Base-by-base conservation (phyloP, 2,329 filamentous ascomycete genomes). In the Arthrobotrys megalospora region DNA sequence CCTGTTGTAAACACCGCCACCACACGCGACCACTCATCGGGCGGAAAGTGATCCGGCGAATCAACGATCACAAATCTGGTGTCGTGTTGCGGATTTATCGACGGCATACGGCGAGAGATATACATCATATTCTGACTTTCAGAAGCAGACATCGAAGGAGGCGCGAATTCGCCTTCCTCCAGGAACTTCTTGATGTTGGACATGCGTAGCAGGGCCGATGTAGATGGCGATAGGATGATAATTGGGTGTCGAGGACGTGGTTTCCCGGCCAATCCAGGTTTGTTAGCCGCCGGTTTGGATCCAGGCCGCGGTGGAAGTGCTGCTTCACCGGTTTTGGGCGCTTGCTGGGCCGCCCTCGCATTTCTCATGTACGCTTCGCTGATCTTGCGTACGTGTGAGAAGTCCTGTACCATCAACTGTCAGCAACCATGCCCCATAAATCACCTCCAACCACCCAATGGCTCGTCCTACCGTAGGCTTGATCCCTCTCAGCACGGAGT, bases 1-100 rank as follows among this genome's bases (percentile, higher is more conserved):
- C 96, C 96, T 0, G 96, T 99, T 0, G 96, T 99, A 86, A 99
- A 98, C 72, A 99, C 94, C 11, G 93, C 96, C 1, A 97, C 96
- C 6, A 99, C 92, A 64, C 94, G 91, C 82, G 91, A 91, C 96
- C 96, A 99, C 87, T 98, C 97, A 83, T 98, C 94, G 0, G 96
- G 96, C 84, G 97, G 97, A 88, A 99, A 99, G 84, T 96, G 92
- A 83, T 96, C 91, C 0, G 94, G 92, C 16, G 91, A 92, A 84
- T 99, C 96, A 67, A 98, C 95, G 45, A 99, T 90, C 83, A 98
- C 96, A 87, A 99, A 99, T 55, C 94, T 93, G 83, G 96, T 90
- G 0, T 93, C 91, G 14, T 91, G 90, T 66, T 87, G 86, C 2
- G 91, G 86, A 82, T 93, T 90, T 80, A 96, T 88, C 47, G 87